These are phyloP conservation scores for Gilbertella persicaria DNA, from an alignment of 371 early-diverging fungal genomes.

Conservation along the genomic window DNA sequence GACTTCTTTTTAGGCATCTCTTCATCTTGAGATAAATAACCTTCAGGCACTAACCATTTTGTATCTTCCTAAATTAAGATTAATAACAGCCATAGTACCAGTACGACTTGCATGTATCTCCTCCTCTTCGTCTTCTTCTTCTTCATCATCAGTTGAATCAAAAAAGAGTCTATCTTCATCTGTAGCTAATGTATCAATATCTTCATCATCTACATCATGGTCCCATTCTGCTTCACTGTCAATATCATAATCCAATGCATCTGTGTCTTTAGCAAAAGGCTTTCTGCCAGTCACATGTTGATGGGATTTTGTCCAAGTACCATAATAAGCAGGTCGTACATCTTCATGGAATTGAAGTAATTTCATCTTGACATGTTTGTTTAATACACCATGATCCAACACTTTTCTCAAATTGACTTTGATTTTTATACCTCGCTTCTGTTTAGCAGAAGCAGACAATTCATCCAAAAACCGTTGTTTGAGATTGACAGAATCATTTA, in stretches of 20 bases:
- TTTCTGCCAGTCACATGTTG: slow-evolving; percentile 52
- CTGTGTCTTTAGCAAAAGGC: slow-evolving; percentile 67
- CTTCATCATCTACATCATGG: slow-evolving; percentile 18
- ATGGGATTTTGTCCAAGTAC: slow-evolving; percentile 74
- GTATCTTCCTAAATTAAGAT: background rate
- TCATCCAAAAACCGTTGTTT: slow-evolving; percentile 12
- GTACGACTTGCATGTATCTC: background rate
- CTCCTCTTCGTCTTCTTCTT: background rate
- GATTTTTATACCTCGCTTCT: background rate
- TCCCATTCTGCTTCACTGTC: slow-evolving; percentile 93
- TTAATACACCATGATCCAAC: background rate
- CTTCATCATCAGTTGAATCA: slow-evolving; percentile 3
- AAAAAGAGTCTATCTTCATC: slow-evolving; percentile 11
- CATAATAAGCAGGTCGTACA: slow-evolving; percentile 78
- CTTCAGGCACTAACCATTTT: slow-evolving; percentile 58
- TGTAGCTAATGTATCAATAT: slow-evolving; percentile 14
- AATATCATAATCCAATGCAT: slow-evolving; percentile 73
- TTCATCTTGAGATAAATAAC: slow-evolving; percentile 80
- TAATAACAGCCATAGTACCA: background rate
- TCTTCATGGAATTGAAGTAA: slow-evolving; percentile 73
- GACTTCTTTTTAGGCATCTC: slow-evolving; percentile 29
- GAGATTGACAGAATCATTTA: slow-evolving; percentile 7
- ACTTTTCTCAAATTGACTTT: slow-evolving; percentile 3
- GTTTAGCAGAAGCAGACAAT: slow-evolving; percentile 4
- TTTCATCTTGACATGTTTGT: slow-evolving; percentile 50